Base-by-base conservation (phyloP, 1,284 basidiomycete genomes). In the Psilocybe mexicana region DNA sequence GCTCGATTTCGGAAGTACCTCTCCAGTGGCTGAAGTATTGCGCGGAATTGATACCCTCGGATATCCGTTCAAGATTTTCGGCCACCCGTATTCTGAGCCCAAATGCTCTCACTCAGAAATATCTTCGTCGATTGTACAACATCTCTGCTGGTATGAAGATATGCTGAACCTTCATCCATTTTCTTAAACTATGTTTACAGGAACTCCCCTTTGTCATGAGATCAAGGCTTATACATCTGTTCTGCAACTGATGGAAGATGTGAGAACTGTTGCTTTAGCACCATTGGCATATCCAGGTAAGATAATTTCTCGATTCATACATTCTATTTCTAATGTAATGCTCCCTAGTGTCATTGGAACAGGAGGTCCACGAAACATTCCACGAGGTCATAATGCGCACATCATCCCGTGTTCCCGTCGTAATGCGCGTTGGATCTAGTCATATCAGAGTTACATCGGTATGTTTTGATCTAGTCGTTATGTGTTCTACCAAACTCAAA, bases 21-120 rank as follows among this genome's bases (percentile, higher is more conserved):
- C 75, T 91, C 8, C 85, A 90, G 60, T 94, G 91, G 90, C 70
- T 94, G 50, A 93, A 90, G 69, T 87, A 86, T 57, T 88, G 87
- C 46, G 80, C 88, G 6, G 92, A 94, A 68, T 78, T 94, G 46
- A 85, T 92, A 61, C 93, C 93, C 6, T 71, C 72, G 36, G 88
- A 92, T 62, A 78, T 92, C 56, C 79, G 85, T 43, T 69, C 71
- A 42, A 80, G 82, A 36, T 84, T 88, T 67, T 68, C 76, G 58
- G 84, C 76, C 1, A 77, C 87, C 7, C 87, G 89, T 59, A 82
- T 94, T 45, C 76, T 95, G 53, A 94, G 93, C 63, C 85, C 91
- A n/a, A 96, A 95, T 67, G 76, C 80, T 3, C 76, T 87, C 54
- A 87, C 89, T 0, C 82, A 87, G 66, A 84, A 85, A 64, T 93